A percentile compares a stretch with the other conserved stretches of the same genome.
Conservation (phyloP, 78 protist species). For the Dictyostelium intermedium region DNA sequence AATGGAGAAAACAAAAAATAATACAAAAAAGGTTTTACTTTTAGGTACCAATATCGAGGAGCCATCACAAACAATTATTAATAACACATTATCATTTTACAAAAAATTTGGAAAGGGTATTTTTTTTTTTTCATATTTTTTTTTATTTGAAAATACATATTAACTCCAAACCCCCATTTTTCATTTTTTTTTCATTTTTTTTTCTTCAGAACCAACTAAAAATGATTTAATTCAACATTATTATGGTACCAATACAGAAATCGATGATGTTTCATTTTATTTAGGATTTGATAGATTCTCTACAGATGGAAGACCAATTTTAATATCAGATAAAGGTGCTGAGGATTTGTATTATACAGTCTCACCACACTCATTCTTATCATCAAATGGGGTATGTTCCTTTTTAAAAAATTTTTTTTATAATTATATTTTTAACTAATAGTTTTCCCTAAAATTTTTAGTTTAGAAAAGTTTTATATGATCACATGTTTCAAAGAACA, state of each 20-base stretch:
- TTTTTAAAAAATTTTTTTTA: too few relatives aligned
- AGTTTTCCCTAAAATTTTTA: neutral
- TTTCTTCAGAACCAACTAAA: constrained; percentile 35
- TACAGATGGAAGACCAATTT: constrained; percentile 68
- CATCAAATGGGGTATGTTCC: neutral
- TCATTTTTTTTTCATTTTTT: neutral
- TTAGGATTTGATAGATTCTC: constrained; percentile 63
- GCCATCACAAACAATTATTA: constrained; percentile 42
- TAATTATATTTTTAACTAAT: neutral
- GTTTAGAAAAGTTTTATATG: constrained; percentile 58
- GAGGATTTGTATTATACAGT: constrained; percentile 62
- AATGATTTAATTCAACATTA: constrained; percentile 35
- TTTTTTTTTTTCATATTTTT: neutral
- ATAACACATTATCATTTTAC: constrained; percentile 9
- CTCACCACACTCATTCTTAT: constrained; percentile 53
- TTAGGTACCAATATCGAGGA: constrained; percentile 50
- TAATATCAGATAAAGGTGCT: constrained; percentile 36
- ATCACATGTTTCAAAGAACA: constrained; percentile 39
- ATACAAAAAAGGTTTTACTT: neutral
- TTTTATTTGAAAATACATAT: neutral
- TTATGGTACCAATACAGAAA: constrained; percentile 13
- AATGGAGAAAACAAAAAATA: constrained; percentile 47
- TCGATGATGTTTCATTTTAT: constrained; percentile 53
- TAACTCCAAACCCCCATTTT: neutral
- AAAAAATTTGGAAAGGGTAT: constrained; percentile 8